Evolutionary conservation across 257 asterid species (phyloP).

Genomic region (Lavandula angustifolia): DNA sequence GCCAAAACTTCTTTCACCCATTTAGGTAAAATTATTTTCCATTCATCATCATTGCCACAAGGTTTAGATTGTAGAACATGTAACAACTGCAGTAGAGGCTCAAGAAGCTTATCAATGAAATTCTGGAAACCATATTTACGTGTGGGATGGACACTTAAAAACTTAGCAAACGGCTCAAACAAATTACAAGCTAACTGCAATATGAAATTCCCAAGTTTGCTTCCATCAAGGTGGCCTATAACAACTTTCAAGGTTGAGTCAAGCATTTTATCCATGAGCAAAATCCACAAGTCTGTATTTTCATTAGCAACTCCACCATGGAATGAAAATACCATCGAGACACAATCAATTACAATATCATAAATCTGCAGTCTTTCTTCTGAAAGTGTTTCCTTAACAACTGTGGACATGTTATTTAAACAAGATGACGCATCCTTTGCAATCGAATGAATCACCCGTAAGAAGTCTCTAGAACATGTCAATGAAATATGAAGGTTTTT

Average conservation of each 20-base stretch:
- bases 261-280: slow-evolving; percentile 48
- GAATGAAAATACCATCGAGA: slow-evolving; percentile 59
- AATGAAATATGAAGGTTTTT: slow-evolving; percentile 48
- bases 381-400: slow-evolving; percentile 33
- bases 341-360: slow-evolving; percentile 55
- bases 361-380: slow-evolving; percentile 46
- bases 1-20: slow-evolving; percentile 69
- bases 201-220: slow-evolving; percentile 47
- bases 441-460: slow-evolving; percentile 60
- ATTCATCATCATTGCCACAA: slow-evolving; percentile 37
- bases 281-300: slow-evolving; percentile 72
- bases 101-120: slow-evolving; percentile 78
- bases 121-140: slow-evolving; percentile 68
- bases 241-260: slow-evolving; percentile 48
- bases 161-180: slow-evolving; percentile 76
- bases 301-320: slow-evolving; percentile 77
- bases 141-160: slow-evolving; percentile 73
- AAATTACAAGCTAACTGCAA: slow-evolving; percentile 52
- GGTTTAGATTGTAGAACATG: slow-evolving; percentile 46
- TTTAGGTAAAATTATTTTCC: slow-evolving; percentile 44
- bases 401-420: slow-evolving; percentile 26
- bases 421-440: slow-evolving; percentile 46
- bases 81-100: slow-evolving; percentile 61
- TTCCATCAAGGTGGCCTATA: slow-evolving; percentile 44
- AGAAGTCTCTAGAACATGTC: slow-evolving; percentile 60